Base-by-base conservation (phyloP, 148 eudicot genomes). In the Fagopyrum esculentum region DNA sequence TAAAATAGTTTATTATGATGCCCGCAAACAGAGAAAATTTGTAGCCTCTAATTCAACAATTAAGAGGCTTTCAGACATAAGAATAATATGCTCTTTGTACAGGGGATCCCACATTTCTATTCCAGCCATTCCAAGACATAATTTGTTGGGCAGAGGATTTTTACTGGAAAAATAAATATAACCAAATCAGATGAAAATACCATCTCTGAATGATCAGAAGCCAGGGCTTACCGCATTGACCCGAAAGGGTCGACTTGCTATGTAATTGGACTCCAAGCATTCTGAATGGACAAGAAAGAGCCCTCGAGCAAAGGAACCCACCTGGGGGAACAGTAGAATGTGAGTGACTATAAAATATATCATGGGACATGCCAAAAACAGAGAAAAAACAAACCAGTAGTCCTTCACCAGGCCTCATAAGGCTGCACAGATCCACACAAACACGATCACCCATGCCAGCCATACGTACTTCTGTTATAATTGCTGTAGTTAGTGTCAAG, bases 241-340 rank as follows among this genome's bases (percentile, higher is more conserved):
- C 76, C 98, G 89, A 80, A 94, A 94, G 76, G 98, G 98, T 78
- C 97, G 85, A 86, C 97, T 94, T 69, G 98, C 88, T 66, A 94
- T 91, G 81, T 94, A 94, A 85, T 88, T 88, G 30, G 98, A 83
- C 82, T 94, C 98, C 54, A 89, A 82, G 91, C 97, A 94, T 76
- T 94, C 98, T 12, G 98, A 94, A 79, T 94, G 98, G 78, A 94
- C 96, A 77, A 94, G 98, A 76, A 94, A 94, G 56, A 94, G 86
- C 73, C 97, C 98, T 75, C 98, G 90, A 49, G 98, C 98, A 85
- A 89, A 94, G 59, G 95, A 94, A 72, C 97, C 98, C 83, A 89
- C 95, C 97, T 91, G 8, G 22, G 5, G 6, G 35, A 50, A 6
- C 17, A 4, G 11, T 9, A 7, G n/a, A 45, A 17, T 40, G 47